Evolutionary conservation across 2,329 filamentous ascomycete species (phyloP).

Genomic region (Mariannaea elegans): DNA sequence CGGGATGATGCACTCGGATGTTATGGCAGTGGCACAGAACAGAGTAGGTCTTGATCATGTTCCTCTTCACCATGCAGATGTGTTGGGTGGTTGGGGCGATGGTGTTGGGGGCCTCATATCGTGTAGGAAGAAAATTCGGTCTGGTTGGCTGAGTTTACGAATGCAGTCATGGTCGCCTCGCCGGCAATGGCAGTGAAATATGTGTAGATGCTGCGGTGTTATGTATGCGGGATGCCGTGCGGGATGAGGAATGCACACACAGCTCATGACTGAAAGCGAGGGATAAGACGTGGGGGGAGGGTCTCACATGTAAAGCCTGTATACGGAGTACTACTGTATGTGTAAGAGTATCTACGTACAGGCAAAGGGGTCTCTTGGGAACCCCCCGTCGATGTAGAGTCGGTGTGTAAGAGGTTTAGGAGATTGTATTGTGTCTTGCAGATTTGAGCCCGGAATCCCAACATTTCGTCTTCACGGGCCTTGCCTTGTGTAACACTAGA

Average conservation of each 20-base stretch:
- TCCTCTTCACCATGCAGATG: constrained; percentile 1
- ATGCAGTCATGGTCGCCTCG: constrained; percentile 1
- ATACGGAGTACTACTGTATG: not conserved
- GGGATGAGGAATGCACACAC: constrained; percentile 11
- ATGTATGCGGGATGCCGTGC: constrained; percentile 5
- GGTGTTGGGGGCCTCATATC: not conserved
- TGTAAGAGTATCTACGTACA: constrained; percentile 10
- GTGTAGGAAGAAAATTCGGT: not conserved
- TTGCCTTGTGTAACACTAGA: constrained; percentile 16
- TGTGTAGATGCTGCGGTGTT: not conserved
- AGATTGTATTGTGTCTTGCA: constrained; percentile 4
- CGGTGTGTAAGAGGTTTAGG: constrained; percentile 18
- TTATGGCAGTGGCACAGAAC: no score
- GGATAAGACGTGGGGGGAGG: constrained; percentile 4
- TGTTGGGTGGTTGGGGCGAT: constrained; percentile 13
- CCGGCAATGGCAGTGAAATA: not conserved
- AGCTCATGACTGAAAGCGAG: not conserved
- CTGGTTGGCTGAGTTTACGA: constrained; percentile 4
- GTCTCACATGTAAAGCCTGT: not conserved
- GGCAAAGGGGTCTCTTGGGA: not conserved
- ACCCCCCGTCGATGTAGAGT: constrained; percentile 5
- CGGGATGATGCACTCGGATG: constrained; percentile 10
- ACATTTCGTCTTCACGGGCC: not conserved
- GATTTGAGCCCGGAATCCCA: not conserved
- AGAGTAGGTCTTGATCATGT: not conserved